Base-by-base conservation (phyloP, 208 protist species). In the Leishmania gerbilli region DNA sequence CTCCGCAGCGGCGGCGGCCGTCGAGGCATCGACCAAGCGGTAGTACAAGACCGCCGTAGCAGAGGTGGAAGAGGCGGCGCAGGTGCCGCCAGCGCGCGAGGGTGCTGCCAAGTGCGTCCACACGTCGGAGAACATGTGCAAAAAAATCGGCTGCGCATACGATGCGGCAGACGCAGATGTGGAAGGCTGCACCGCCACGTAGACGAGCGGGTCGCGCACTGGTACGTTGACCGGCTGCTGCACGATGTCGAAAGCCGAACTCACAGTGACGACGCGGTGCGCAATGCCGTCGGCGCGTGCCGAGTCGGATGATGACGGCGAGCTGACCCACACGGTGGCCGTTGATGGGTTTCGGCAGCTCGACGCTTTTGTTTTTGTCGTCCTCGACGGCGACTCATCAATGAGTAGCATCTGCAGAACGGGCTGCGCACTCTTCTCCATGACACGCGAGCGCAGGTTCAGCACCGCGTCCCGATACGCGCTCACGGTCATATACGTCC, bases 381-480 rank as follows among this genome's bases (percentile, higher is more conserved):
- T 17, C 21, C 34, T 31, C 19, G 34, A 37, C 27, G 45, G 31
- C 0, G 37, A 72, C 55, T 85, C 79, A 8, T 65, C 78, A 9
- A 86, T 45, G 47, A 89, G 55, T n/a, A 82, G 56, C 71, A 89
- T 68, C 60, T 89, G 82, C 74, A 89, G 75, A 34, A 80, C 74
- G 8, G 79, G 79, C 40, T 81, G 60, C 24, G 19, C 60, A 64
- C 64, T n/a, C 51, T 49, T 5, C 55, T 67, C 76, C 82, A 67
- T 6, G 71, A 69, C 9, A 69, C 72, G 79, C 77, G 84, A 81
- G 71, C 81, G 86, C n/a, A 93, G 68, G 79, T 91, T 91, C 51
- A 91, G 87, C 58, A 86, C 67, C 15, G 79, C 84, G 13, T 93
- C 89, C 60, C 89, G 89, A 77, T 89, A 93, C 9, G 87, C 81